These are phyloP conservation scores for Umbelopsis sp. DNA, from an alignment of 371 early-diverging fungal genomes.

Conservation along the genomic window DNA sequence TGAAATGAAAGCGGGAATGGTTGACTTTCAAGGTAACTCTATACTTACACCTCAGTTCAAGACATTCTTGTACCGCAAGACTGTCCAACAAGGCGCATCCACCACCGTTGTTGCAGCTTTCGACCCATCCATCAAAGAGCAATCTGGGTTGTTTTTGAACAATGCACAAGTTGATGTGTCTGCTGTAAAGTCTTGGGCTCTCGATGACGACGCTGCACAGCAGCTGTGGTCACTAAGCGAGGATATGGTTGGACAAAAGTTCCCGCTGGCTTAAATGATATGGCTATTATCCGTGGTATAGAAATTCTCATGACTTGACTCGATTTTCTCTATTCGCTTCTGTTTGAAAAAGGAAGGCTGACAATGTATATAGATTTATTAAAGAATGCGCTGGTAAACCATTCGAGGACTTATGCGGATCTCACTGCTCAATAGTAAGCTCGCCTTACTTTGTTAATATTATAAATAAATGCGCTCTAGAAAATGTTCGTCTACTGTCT, in stretches of 20 bases:
- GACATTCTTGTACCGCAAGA: background rate
- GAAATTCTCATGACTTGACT: too few relatives aligned
- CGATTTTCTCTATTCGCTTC: too few relatives aligned
- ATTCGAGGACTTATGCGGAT: too few relatives aligned
- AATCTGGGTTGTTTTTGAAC: constrained; percentile 30
- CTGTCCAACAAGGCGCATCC: constrained; percentile 13
- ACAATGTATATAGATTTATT: too few relatives aligned
- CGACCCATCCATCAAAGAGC: constrained; percentile 22
- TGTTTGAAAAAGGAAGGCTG: too few relatives aligned
- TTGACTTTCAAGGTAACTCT: background rate
- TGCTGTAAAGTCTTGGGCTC: background rate
- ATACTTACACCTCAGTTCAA: background rate
- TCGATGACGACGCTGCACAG: background rate
- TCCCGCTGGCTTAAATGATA: background rate
- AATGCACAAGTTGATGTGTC: constrained; percentile 17
- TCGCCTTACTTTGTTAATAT: too few relatives aligned
- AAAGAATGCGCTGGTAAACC: too few relatives aligned
- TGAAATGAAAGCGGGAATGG: background rate
- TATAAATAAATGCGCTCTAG: too few relatives aligned
- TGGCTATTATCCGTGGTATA: too few relatives aligned
- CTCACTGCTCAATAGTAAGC: too few relatives aligned
- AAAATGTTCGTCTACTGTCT: too few relatives aligned
- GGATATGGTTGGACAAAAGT: constrained; percentile 8
- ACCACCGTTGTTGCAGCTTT: constrained; percentile 25
- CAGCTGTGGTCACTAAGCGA: background rate